Conservation (phyloP, 2,329 filamentous ascomycete genomes). For the Ascochyta koolunga region DNA sequence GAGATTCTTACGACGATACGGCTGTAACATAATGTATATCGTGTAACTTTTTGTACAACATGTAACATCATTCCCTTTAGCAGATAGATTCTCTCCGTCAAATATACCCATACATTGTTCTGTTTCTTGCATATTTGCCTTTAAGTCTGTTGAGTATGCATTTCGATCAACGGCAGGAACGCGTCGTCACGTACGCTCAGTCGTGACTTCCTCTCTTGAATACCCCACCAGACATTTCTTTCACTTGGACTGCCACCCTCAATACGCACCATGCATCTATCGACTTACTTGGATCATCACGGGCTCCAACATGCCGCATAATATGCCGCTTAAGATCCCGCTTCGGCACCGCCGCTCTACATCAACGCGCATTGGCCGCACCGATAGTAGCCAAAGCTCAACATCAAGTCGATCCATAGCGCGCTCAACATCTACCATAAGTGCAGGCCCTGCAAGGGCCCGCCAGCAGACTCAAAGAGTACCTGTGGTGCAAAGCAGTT, state of each 20-base stretch:
- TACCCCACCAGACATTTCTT: background rate
- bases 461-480: background rate
- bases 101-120: conserved; percentile 9
- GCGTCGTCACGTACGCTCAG: conserved; percentile 10
- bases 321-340: conserved; percentile 11
- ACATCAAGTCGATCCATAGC: conserved; percentile 18
- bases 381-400: conserved; percentile 13
- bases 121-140: background rate
- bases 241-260: conserved; percentile 1
- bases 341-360: conserved; percentile 17
- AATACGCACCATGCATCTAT: background rate
- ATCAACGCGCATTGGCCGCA: conserved; percentile 13
- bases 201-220: conserved; percentile 26
- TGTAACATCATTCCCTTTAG: conserved; percentile 14
- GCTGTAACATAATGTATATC: conserved; percentile 23
- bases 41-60: conserved; percentile 14
- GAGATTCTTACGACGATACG: conserved; percentile 27
- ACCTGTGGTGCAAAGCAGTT: background rate
- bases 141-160: too few species aligned
- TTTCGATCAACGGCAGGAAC: conserved; percentile 24
- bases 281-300: background rate
- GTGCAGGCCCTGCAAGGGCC: background rate
- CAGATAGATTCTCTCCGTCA: conserved; percentile 16
- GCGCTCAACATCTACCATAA: conserved; percentile 16
- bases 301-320: conserved; percentile 22